Conservation (phyloP, 768 basidiomycete genomes). For the Austroboletus festivus region DNA sequence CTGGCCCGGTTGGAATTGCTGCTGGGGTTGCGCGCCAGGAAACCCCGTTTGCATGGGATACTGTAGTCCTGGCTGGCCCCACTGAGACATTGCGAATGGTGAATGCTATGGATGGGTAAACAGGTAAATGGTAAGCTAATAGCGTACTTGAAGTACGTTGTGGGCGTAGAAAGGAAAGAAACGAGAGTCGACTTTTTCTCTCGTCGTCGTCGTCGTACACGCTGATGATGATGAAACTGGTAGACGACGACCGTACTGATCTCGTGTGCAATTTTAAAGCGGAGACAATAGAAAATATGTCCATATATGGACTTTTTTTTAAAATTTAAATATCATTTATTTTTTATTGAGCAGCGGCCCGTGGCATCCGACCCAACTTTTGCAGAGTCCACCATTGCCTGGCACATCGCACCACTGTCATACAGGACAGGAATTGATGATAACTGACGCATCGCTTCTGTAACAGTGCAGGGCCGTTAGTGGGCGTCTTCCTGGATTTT, state of each 20-base stretch:
- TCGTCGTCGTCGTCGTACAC: background rate
- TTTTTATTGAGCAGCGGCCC: too few species aligned
- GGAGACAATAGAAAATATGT: conserved; percentile 9
- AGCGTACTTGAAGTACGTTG: background rate
- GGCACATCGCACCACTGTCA: too few species aligned
- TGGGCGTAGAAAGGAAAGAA: conserved; percentile 1
- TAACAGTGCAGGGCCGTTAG: too few species aligned
- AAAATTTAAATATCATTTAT: background rate
- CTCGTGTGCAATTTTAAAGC: conserved; percentile 16
- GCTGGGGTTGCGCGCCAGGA: conserved; percentile 46
- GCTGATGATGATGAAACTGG: background rate
- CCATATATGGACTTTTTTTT: conserved; percentile 7
- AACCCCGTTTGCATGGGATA: conserved; percentile 75
- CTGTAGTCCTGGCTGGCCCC: conserved; percentile 69
- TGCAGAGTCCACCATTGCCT: too few species aligned
- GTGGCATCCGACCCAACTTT: too few species aligned
- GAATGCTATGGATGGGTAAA: background rate
- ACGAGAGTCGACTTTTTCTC: background rate
- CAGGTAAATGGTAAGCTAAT: background rate
- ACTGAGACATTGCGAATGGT: conserved; percentile 63
- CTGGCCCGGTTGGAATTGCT: conserved; percentile 38
- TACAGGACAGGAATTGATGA: too few species aligned
- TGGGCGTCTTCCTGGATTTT: too few species aligned
- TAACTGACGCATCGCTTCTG: too few species aligned
- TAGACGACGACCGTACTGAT: background rate